A percentile compares a stretch with the other conserved stretches of the same genome.
Conservation (phyloP, 208 protist species). For the Giardia muris region DNA sequence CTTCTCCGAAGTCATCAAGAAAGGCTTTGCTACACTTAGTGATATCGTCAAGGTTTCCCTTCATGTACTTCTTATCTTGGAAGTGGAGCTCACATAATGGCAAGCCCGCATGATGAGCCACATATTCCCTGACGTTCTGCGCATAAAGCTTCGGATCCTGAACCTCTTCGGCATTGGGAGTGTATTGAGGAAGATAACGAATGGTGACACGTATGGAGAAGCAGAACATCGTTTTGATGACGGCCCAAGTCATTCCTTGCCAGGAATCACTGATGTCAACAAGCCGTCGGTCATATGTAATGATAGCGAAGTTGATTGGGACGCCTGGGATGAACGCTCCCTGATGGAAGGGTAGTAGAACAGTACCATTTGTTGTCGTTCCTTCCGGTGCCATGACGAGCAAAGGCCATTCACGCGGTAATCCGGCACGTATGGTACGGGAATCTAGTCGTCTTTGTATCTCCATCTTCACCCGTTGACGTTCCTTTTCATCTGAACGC, state of each 20-base stretch:
- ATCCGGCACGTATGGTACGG: not conserved
- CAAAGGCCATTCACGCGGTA: not conserved
- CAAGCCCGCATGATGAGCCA: not conserved
- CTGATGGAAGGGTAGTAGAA: not conserved
- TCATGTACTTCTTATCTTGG: not conserved
- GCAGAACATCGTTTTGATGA: not conserved
- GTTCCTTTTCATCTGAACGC: not conserved
- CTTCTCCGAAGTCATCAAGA: too few relatives aligned
- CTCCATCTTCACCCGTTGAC: not conserved
- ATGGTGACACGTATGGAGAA: not conserved
- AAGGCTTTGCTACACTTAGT: not conserved
- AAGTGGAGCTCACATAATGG: not conserved
- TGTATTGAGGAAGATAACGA: not conserved
- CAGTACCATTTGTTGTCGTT: slow-evolving; percentile 5
- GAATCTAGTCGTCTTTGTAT: not conserved
- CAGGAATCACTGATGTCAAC: not conserved
- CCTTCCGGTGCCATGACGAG: not conserved
- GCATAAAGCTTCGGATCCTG: not conserved
- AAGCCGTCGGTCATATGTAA: not conserved
- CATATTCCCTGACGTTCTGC: not conserved
- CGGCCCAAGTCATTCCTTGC: not conserved
- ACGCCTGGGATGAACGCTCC: not conserved
- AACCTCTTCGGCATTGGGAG: not conserved
- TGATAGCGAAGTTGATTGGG: not conserved
- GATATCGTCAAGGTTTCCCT: not conserved